These are phyloP conservation scores for Vishniacozyma victoriae DNA, from an alignment of 768 basidiomycete species.

Conservation along the genomic window DNA sequence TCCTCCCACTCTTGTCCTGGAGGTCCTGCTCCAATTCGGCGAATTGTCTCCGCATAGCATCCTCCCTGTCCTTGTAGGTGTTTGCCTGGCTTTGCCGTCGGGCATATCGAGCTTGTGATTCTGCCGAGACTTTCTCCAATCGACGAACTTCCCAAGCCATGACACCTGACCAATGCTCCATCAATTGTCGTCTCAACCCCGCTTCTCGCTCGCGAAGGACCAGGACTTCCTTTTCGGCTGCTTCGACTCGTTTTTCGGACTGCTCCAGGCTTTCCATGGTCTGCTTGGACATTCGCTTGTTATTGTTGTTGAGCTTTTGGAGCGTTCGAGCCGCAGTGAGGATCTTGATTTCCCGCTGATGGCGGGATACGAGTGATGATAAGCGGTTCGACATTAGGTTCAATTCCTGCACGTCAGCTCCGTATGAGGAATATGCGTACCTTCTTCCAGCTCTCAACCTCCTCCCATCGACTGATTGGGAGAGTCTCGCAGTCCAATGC, in stretches of 20 bases:
- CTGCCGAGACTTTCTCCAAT: conserved; percentile 28
- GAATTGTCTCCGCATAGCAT: conserved; percentile 18
- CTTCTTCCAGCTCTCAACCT: conserved; percentile 66
- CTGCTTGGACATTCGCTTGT: conserved; percentile 48
- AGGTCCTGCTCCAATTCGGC: conserved; percentile 25
- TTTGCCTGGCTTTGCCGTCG: conserved; percentile 22
- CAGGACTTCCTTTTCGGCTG: conserved; percentile 48
- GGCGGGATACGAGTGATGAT: conserved; percentile 32
- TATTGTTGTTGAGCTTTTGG: conserved; percentile 44
- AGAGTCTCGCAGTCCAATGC: conserved; percentile 82
- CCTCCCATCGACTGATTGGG: conserved; percentile 67
- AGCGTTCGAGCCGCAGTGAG: conserved; percentile 47
- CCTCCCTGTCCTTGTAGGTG: conserved; percentile 25
- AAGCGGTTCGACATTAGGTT: conserved; percentile 37
- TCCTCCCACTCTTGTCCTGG: conserved; percentile 3
- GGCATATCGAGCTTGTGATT: conserved; percentile 24
- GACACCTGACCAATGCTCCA: conserved; percentile 47
- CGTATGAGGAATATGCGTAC: conserved; percentile 45
- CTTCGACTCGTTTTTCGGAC: conserved; percentile 45
- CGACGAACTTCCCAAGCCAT: conserved; percentile 48
- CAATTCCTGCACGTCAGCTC: conserved; percentile 32
- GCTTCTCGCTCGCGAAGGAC: conserved; percentile 42
- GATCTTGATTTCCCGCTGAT: conserved; percentile 48
- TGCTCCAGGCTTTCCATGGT: conserved; percentile 45
- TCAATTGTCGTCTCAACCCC: conserved; percentile 35